Conservation (phyloP, 352 stramenopile species). For the Globisporangium middletonii region DNA sequence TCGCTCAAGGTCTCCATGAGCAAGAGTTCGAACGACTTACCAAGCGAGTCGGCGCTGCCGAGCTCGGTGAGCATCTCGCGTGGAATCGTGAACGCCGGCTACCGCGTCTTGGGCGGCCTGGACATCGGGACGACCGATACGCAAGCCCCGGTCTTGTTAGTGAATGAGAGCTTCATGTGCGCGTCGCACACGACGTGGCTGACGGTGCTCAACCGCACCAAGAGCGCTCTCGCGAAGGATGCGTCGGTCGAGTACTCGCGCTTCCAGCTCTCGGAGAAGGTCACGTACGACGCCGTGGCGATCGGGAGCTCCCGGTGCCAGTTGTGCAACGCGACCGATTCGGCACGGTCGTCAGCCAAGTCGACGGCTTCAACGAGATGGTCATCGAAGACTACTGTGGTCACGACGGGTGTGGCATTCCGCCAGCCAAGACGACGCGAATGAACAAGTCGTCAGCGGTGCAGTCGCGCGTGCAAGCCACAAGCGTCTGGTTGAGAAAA, state of each 20-base stretch:
- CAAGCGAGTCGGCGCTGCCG: conserved; percentile 3
- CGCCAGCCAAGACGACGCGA: not conserved
- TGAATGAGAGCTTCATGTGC: not conserved
- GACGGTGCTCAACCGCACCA: not conserved
- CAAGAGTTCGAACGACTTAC: not conserved
- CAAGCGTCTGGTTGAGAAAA: not conserved
- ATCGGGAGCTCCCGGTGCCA: conserved; percentile 10
- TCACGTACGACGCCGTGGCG: conserved; percentile 18
- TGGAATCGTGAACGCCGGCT: conserved; percentile 1
- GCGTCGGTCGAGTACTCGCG: conserved; percentile 8
- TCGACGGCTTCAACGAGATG: not conserved
- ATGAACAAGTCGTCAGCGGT: not conserved
- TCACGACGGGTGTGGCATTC: not conserved
- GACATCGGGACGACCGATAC: not conserved
- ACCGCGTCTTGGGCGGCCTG: not conserved
- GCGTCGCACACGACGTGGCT: not conserved
- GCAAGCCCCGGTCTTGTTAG: not conserved
- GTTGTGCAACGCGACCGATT: not conserved
- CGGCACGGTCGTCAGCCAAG: not conserved
- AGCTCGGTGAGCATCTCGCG: conserved; percentile 5
- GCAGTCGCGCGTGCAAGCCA: not conserved
- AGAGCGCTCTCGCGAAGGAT: not conserved
- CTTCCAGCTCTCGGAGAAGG: conserved; percentile 9
- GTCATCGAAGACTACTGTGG: not conserved
- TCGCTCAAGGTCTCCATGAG: conserved; percentile 7